Evolutionary conservation across 345 rosid genomes (phyloP), one percentile per base, ranked within the genome.

Genomic region (Schrenkiella parvula): DNA sequence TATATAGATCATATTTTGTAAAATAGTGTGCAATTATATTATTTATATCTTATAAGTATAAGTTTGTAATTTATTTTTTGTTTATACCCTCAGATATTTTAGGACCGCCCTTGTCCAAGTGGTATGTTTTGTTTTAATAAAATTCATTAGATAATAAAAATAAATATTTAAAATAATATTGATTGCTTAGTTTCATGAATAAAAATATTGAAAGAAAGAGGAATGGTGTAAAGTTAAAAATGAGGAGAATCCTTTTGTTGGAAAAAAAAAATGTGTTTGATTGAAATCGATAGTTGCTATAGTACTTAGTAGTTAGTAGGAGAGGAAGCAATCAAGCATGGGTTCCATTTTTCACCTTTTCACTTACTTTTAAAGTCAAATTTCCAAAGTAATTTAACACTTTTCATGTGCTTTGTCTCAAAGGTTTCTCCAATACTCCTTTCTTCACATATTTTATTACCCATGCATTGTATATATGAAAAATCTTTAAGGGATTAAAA

Each of bases 251-350:
- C 3, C 26, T 1, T 21, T 17, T 44, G n/a, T 2, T 17, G 7
- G 41, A 0, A 28, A 56, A 46, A 0, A 11, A 23, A 4, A 65
- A 22, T 22, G 65, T 39, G 35, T 65, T 65, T 56, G 71, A 73
- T 64, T 56, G 71, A 73, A 55, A 56, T 53, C 31, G 57, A 56
- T 54, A 55, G 65, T 55, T 29, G 71, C 48, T 55, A 55, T 64
- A 54, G 61, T 31, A 51, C 55, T 51, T 11, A 32, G 41, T 56
- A 29, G 39, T 28, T 44, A 31, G 53, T 17, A 46, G 43, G 65
- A 54, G 47, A 54, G 47, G 11, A 54, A 72, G 56, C 64, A 73
- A 64, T 55, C 17, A 73, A 56, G 66, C 59, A 73, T 73, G 77
- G 77, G 71, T 73, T 56, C 15, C 29, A 6, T 65, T 73, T 28